Conservation (phyloP, 2,329 filamentous ascomycete species). For the Chalaropsis thielavioides region DNA sequence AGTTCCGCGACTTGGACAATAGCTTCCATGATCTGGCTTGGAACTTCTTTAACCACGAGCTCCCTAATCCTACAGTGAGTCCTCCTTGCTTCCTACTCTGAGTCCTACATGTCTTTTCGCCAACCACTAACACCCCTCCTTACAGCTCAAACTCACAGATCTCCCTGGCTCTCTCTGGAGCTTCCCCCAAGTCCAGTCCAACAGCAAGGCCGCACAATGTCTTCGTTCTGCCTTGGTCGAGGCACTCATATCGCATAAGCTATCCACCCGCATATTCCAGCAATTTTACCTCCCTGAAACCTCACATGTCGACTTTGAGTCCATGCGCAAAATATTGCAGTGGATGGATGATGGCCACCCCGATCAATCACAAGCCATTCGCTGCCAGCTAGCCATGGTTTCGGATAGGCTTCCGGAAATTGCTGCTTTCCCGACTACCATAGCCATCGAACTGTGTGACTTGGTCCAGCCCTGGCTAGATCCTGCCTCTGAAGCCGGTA, state of each 20-base stretch:
- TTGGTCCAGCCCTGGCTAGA: slow-evolving; percentile 14
- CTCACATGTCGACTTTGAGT: slow-evolving; percentile 12
- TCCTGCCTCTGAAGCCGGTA: neutral
- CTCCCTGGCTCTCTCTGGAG: slow-evolving; percentile 13
- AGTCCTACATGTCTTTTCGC: neutral
- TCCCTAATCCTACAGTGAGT: slow-evolving; percentile 8
- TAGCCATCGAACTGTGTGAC: slow-evolving; percentile 5
- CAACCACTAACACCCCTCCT: neutral
- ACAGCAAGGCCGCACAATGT: slow-evolving; percentile 15
- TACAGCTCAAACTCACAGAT: slow-evolving; percentile 11
- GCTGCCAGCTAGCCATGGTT: slow-evolving; percentile 17
- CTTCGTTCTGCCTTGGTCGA: slow-evolving; percentile 15
- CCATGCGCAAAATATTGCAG: slow-evolving; percentile 13
- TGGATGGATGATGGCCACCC: slow-evolving; percentile 16
- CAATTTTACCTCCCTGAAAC: slow-evolving; percentile 14
- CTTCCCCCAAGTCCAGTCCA: slow-evolving; percentile 13
- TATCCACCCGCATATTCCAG: slow-evolving; percentile 15
- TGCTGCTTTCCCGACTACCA: neutral
- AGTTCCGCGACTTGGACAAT: slow-evolving; percentile 17
- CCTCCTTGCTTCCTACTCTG: neutral
- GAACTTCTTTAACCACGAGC: slow-evolving; percentile 16
- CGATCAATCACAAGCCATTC: slow-evolving; percentile 16
- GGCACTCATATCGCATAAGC: slow-evolving; percentile 15
- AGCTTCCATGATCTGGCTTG: slow-evolving; percentile 17
- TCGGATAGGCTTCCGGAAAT: slow-evolving; percentile 15